These are phyloP conservation scores for Ganoderma multipileum DNA, from an alignment of 1,284 basidiomycete genomes.

Conservation along the genomic window DNA sequence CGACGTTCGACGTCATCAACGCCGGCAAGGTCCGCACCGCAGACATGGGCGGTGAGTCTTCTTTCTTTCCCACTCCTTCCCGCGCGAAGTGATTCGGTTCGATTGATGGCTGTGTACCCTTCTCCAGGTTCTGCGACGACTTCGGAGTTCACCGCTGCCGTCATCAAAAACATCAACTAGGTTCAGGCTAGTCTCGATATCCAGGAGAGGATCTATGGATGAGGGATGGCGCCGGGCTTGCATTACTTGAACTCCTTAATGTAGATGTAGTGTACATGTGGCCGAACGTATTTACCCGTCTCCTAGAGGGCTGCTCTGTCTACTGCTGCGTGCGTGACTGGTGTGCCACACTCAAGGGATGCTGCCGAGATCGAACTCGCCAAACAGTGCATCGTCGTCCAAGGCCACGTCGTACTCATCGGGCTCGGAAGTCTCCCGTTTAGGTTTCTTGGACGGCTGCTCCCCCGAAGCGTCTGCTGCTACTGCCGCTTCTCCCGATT, in stretches of 20 bases:
- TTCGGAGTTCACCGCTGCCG: slow-evolving; percentile 90
- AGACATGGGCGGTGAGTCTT: slow-evolving; percentile 88
- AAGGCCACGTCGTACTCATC: slow-evolving; percentile 61
- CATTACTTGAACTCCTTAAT: slow-evolving; percentile 30
- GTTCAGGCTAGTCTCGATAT: slow-evolving; percentile 7
- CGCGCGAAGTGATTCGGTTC: slow-evolving; percentile 4
- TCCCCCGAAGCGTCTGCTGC: slow-evolving; percentile 31
- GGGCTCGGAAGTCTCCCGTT: slow-evolving; percentile 40
- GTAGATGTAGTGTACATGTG: slow-evolving; percentile 36
- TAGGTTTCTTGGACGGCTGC: slow-evolving; percentile 49
- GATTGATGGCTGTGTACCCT: slow-evolving; percentile 7
- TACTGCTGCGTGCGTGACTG: slow-evolving; percentile 16
- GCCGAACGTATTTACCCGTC: slow-evolving; percentile 31
- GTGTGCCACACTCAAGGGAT: slow-evolving; percentile 38
- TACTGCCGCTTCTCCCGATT: neutral
- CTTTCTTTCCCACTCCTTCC: slow-evolving; percentile 13
- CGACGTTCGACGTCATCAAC: slow-evolving; percentile 94
- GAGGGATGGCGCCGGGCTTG: slow-evolving; percentile 21
- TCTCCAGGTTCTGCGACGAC: slow-evolving; percentile 81
- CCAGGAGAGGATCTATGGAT: slow-evolving; percentile 16
- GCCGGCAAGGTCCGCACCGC: slow-evolving; percentile 91
- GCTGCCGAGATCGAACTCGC: slow-evolving; percentile 44
- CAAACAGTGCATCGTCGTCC: slow-evolving; percentile 54
- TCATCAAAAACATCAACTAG: slow-evolving; percentile 74
- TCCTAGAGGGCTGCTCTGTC: slow-evolving; percentile 21